Conservation (phyloP, 2,329 filamentous ascomycete species). For the Scedosporium boydii region DNA sequence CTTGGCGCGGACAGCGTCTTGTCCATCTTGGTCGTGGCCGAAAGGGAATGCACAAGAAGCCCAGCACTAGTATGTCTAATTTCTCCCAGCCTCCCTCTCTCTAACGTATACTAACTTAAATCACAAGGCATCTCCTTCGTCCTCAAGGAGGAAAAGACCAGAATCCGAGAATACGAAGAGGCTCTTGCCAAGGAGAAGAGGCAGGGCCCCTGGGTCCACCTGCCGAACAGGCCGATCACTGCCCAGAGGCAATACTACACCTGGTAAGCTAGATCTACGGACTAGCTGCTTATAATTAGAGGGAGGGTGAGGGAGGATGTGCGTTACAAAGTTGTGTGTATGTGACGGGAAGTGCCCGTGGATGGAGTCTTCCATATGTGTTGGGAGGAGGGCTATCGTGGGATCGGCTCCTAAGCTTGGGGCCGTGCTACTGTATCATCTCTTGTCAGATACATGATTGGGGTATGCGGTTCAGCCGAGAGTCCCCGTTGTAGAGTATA, state of each 20-base stretch:
- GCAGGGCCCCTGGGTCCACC: constrained; percentile 73
- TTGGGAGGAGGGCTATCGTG: neutral
- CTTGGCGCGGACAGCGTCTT: constrained; percentile 43
- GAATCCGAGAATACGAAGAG: constrained; percentile 72
- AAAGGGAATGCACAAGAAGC: constrained; percentile 57
- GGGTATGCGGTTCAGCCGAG: neutral
- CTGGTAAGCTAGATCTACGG: constrained; percentile 52
- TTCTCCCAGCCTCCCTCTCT: neutral
- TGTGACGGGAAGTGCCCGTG: no score
- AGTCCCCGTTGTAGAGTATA: constrained; percentile 1
- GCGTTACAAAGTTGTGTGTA: neutral
- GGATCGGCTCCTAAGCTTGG: neutral
- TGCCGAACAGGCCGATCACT: constrained; percentile 77
- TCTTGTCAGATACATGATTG: neutral
- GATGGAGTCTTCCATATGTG: neutral
- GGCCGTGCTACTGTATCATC: neutral
- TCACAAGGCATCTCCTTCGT: constrained; percentile 61
- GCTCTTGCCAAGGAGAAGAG: constrained; percentile 64
- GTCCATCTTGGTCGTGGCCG: constrained; percentile 71
- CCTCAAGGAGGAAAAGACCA: constrained; percentile 88
- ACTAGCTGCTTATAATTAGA: neutral
- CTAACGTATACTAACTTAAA: neutral
- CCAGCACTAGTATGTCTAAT: constrained; percentile 59
- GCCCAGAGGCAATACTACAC: constrained; percentile 83
- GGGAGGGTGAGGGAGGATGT: neutral